Base-by-base conservation (phyloP, 2,329 filamentous ascomycete genomes). In the Capronia epimyces region DNA sequence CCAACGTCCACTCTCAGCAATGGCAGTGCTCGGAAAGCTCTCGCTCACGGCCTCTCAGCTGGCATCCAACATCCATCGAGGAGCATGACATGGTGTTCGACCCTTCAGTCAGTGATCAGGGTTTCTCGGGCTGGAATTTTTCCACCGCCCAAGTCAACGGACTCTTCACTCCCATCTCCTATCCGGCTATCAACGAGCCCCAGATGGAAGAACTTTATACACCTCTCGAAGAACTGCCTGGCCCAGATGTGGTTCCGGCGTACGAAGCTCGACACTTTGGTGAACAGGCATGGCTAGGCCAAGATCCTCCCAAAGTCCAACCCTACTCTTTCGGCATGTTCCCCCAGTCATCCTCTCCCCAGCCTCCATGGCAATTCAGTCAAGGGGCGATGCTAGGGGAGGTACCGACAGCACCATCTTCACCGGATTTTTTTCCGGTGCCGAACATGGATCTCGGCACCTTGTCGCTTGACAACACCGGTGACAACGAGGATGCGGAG, bases 61-160 rank as follows among this genome's bases (percentile, higher is more conserved):
- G 60, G 60, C 60, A 62, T 49, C 58, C 60, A 2, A 45, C 48
- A 39, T 53, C 53, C 18, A 24, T 57, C 36, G 49, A 52, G 15
- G 49, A 44, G 10, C 34, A 50, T 2, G 36, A 48, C n/a, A 46
- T 32, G 18, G 41, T 40, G 31, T 34, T 32, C 41, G 46, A 47
- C 22, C 21, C 41, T 8, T 39, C 22, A n/a, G 25, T 45, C 22
- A 48, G 29, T 47, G 52, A 24, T 9, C 37, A 27, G 18, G 46
- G 42, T 41, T 16, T 48, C 24, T 50, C 43, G 10, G 18, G 36
- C 15, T 50, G 48, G 45, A 36, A 51, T 8, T 60, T 53, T 36
- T 44, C 46, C 18, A 62, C 60, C 3, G 53, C 55, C 29, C 49
- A 58, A 31, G 53, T 59, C 43, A 53, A 63, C 27, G 59, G 60